Conservation (phyloP, 768 basidiomycete genomes). For the Phlebiopsis gigantea region DNA sequence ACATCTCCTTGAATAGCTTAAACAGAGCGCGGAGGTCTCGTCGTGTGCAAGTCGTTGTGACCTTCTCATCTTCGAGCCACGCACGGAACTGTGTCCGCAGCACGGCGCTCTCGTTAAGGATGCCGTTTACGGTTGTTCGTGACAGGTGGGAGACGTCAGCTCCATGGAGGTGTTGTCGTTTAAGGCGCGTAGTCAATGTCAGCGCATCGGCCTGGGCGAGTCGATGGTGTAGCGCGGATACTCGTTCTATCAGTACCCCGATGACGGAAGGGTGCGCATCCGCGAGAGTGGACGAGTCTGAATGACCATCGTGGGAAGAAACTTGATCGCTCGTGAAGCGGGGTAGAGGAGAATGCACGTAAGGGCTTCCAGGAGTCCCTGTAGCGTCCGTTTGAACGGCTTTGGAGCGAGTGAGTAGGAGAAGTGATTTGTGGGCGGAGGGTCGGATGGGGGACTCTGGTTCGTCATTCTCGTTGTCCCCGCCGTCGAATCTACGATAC, state of each 20-base stretch:
- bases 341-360: constrained; percentile 24
- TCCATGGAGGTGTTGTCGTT: constrained; percentile 81
- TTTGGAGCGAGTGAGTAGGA: constrained; percentile 52
- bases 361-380: constrained; percentile 4
- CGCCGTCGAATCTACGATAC: constrained; percentile 35
- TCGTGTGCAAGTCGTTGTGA: constrained; percentile 56
- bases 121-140: constrained; percentile 67
- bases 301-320: constrained; percentile 51
- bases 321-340: constrained; percentile 28
- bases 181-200: constrained; percentile 84
- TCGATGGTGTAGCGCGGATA: constrained; percentile 56
- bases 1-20: constrained; percentile 80
- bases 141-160: constrained; percentile 88
- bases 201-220: constrained; percentile 75
- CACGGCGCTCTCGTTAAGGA: constrained; percentile 63
- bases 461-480: constrained; percentile 35
- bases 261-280: constrained; percentile 47
- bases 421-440: constrained; percentile 36
- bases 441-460: constrained; percentile 29
- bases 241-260: constrained; percentile 56
- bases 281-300: constrained; percentile 70
- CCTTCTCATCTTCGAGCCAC: constrained; percentile 70
- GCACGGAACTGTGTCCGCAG: constrained; percentile 72
- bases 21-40: constrained; percentile 80
- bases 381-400: constrained; percentile 24